Conservation (phyloP, 345 rosid species). For the Fremontodendron californicum region DNA sequence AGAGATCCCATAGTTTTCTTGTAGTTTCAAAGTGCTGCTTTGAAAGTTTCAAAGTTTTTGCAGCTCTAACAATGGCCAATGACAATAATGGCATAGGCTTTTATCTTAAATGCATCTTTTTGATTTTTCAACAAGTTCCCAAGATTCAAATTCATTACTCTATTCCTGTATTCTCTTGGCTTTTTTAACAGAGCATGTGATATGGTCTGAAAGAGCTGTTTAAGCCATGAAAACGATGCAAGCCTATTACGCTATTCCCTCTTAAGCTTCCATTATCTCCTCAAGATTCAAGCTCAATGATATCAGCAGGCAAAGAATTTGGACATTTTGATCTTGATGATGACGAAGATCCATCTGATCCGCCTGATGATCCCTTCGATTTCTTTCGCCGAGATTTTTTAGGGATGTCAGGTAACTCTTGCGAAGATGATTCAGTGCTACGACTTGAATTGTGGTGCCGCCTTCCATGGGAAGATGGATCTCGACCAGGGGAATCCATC, state of each 20-base stretch:
- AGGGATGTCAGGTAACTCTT: constrained; percentile 26
- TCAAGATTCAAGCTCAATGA: constrained; percentile 6
- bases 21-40: too few species aligned
- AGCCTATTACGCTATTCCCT: background rate
- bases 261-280: background rate
- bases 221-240: too few species aligned
- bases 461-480: constrained; percentile 12
- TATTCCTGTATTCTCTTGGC: too few species aligned
- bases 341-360: constrained; percentile 12
- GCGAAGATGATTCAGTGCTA: constrained; percentile 24
- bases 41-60: too few species aligned
- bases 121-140: background rate
- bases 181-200: too few species aligned
- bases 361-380: constrained; percentile 29
- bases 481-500: constrained; percentile 29
- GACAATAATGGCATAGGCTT: background rate
- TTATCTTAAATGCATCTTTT: background rate
- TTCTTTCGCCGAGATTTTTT: constrained; percentile 41
- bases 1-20: background rate
- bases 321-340: constrained; percentile 32
- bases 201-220: too few species aligned
- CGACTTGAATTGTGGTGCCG: constrained; percentile 20
- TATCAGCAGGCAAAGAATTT: constrained; percentile 19
- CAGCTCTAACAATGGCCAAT: too few species aligned
- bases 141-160: background rate